Base-by-base conservation (phyloP, 257 asterid species). In the Forsythia suspensa region DNA sequence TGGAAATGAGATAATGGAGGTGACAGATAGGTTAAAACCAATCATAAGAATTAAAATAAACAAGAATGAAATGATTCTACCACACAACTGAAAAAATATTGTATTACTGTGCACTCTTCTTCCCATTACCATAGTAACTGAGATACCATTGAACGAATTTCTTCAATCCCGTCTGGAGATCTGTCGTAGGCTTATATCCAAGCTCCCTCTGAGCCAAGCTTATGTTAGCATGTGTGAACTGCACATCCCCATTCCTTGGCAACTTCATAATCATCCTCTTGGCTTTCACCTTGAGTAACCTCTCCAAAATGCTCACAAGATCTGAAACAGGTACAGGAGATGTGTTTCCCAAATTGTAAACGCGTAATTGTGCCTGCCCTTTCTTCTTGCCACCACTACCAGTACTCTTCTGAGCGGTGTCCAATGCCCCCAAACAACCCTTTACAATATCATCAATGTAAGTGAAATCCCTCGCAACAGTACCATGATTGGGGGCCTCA, bases 371-470 rank as follows among this genome's bases (percentile, higher is more conserved):
- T 9, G 88, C 85, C 9, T 84, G 85, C 18, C 75, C 80, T 70
- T 57, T 79, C 74, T 84, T 84, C 83, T 79, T 79, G 3, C 85
- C 88, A 3, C 85, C 85, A n/a, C 80, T 79, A 0, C 88, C 88
- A n/a, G 85, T 84, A 38, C 85, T 82, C 81, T 81, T 79, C 77
- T 84, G 74, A 3, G 85, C 83, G 7, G 88, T 81, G 72, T 84
- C 85, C 57, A 80, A 41, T 5, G 84, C 67, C 55, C 82, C 85
- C 3, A 85, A 6, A 42, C 85, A 85, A 44, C 85, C 85, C 73
- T 76, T 72, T 20, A 84, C 85, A 15, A 84, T 70, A 63, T 84
- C 88, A 66, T 84, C 88, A 72, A 84, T 84, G 76, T 81, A 85
- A 13, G 88, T 85, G 70, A 85, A 81, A 66, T 85, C 85, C 65